phyloP scores from a whole-genome alignment of 2,329 filamentous ascomycete species.

The Ophiostoma australiae region DNA sequence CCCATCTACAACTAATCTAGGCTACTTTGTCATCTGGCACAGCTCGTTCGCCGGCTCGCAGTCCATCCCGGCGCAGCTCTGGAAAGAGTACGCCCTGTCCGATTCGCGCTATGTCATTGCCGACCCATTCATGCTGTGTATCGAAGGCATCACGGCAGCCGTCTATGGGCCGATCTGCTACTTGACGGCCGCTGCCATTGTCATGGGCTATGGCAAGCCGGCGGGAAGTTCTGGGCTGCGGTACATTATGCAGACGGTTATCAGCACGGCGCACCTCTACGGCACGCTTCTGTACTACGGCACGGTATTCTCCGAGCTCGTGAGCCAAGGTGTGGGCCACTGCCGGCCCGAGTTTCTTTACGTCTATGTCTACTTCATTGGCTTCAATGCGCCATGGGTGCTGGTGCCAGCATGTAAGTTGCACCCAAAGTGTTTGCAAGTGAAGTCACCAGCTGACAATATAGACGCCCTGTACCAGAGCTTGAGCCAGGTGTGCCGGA shows the following conservation, averaged over 20 bases:
- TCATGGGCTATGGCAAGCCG: constrained; percentile 26
- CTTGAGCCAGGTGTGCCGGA: background rate
- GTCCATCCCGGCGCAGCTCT: constrained; percentile 74
- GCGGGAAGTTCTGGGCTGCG: constrained; percentile 39
- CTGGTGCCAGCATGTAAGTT: constrained; percentile 51
- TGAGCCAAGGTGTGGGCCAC: constrained; percentile 43
- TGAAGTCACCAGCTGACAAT: background rate
- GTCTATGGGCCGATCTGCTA: constrained; percentile 57
- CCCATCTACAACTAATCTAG: constrained; percentile 29
- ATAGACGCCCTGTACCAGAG: background rate
- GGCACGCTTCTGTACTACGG: constrained; percentile 59
- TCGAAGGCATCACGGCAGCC: constrained; percentile 74
- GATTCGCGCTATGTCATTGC: constrained; percentile 82
- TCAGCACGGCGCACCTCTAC: constrained; percentile 54
- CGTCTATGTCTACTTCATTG: constrained; percentile 60
- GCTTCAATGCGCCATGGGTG: constrained; percentile 58
- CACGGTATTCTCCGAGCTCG: constrained; percentile 50
- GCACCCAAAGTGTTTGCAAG: background rate
- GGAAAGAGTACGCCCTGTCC: constrained; percentile 87
- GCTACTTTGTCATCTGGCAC: constrained; percentile 73
- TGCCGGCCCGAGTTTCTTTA: constrained; percentile 57
- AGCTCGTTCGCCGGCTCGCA: constrained; percentile 60
- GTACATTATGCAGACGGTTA: constrained; percentile 48
- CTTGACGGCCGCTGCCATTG: constrained; percentile 44
- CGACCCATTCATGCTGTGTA: constrained; percentile 78